phyloP scores from a whole-genome alignment of 495 filamentous ascomycete species.

The Cercophora samala region DNA sequence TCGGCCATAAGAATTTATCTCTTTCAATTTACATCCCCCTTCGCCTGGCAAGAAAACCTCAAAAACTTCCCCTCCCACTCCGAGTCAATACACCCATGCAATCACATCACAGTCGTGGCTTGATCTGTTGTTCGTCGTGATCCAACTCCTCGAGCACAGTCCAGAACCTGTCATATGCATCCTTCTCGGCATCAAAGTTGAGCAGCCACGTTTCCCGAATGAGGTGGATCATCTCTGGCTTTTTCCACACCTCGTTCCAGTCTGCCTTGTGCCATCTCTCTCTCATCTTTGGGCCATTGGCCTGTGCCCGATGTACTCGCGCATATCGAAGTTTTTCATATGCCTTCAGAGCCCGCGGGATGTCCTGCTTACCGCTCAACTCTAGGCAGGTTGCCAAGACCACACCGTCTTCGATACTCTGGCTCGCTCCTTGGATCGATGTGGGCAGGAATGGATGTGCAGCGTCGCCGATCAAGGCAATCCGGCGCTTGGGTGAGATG shows the following conservation, averaged over 20 bases:
- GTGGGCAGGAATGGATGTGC: constrained; percentile 74
- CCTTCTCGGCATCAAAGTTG: constrained; percentile 59
- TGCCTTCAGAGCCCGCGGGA: constrained; percentile 44
- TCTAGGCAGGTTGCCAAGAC: constrained; percentile 62
- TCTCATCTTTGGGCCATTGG: constrained; percentile 55
- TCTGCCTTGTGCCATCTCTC: constrained; percentile 62
- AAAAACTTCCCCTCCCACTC: no score
- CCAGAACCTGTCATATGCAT: constrained; percentile 41
- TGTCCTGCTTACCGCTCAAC: constrained; percentile 36
- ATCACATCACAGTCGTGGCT: background rate
- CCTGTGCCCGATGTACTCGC: constrained; percentile 54
- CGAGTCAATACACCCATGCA: background rate
- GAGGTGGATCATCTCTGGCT: constrained; percentile 56
- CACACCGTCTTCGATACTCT: constrained; percentile 70
- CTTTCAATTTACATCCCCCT: no score
- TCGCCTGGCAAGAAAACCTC: no score
- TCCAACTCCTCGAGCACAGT: constrained; percentile 16
- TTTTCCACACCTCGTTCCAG: constrained; percentile 53
- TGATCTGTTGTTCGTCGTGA: background rate
- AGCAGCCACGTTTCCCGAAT: constrained; percentile 59
- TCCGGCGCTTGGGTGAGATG: constrained; percentile 55
- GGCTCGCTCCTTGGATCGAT: constrained; percentile 64
- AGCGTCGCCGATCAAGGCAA: constrained; percentile 64
- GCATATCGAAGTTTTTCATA: constrained; percentile 54
- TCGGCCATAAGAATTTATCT: no score